phyloP scores from a whole-genome alignment of 2,329 filamentous ascomycete species.

The Fusarium clavum region DNA sequence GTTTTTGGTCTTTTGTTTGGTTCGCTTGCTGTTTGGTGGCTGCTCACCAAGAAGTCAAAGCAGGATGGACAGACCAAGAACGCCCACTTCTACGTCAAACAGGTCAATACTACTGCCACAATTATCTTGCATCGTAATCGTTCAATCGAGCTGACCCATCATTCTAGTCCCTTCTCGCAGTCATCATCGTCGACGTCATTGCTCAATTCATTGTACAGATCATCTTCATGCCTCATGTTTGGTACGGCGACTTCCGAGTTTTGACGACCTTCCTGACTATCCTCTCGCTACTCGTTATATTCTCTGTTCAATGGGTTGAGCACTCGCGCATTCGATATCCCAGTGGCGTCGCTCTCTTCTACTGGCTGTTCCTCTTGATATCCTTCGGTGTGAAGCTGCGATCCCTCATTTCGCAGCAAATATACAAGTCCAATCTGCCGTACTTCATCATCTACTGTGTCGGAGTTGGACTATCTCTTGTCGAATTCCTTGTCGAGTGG shows the following conservation, averaged over 20 bases:
- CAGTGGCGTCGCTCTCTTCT: conserved; percentile 89
- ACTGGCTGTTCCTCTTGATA: conserved; percentile 89
- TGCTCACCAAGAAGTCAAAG: conserved; percentile 76
- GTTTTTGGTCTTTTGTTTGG: conserved; percentile 84
- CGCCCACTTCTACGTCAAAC: conserved; percentile 92
- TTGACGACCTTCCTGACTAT: conserved; percentile 82
- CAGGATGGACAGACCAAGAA: conserved; percentile 76
- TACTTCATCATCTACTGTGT: conserved; percentile 84
- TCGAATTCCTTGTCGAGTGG: conserved; percentile 86
- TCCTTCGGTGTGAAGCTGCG: conserved; percentile 84
- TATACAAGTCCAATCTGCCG: conserved; percentile 72
- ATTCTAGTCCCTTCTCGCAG: conserved; percentile 67
- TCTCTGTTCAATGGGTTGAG: conserved; percentile 85
- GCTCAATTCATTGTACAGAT: conserved; percentile 83
- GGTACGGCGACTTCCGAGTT: conserved; percentile 85
- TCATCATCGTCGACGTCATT: conserved; percentile 74
- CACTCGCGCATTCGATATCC: conserved; percentile 85
- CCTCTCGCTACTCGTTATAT: conserved; percentile 78
- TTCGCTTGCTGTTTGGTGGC: conserved; percentile 80
- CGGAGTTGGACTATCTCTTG: conserved; percentile 74
- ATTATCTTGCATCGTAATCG: neutral
- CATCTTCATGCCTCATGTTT: conserved; percentile 73
- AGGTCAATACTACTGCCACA: conserved; percentile 65
- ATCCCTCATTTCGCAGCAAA: conserved; percentile 82
- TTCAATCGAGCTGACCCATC: conserved; percentile 26